Conservation (phyloP, 2,329 filamentous ascomycete species). For the Gyromitra esculenta region DNA sequence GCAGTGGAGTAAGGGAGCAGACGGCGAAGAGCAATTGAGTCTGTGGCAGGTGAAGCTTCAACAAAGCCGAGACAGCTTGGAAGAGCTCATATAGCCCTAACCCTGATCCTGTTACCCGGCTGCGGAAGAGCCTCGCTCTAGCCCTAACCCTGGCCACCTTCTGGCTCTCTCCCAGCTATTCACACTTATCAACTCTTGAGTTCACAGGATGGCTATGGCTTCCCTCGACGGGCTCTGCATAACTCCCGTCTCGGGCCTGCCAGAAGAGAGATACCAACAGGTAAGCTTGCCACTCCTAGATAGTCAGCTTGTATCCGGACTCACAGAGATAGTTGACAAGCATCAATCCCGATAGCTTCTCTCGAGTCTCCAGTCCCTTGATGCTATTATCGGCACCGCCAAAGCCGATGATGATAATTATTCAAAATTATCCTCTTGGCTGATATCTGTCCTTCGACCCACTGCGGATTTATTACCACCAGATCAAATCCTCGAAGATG, state of each 20-base stretch:
- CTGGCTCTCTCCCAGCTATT: background rate
- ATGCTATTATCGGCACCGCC: background rate
- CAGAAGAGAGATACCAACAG: slow-evolving; percentile 15
- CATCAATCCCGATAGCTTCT: slow-evolving; percentile 24
- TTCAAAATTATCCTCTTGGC: background rate
- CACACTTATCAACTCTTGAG: background rate
- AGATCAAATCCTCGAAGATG: slow-evolving; percentile 34
- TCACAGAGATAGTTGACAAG: slow-evolving; percentile 21
- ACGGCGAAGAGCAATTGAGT: background rate
- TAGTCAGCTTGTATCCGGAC: background rate
- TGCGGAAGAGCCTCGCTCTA: background rate
- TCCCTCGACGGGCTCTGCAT: slow-evolving; percentile 22
- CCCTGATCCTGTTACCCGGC: slow-evolving; percentile 23
- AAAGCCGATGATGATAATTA: background rate
- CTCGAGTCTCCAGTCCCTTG: slow-evolving; percentile 21
- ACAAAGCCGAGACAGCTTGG: background rate
- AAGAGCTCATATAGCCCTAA: background rate
- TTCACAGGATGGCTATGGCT: slow-evolving; percentile 13
- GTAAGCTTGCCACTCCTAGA: background rate
- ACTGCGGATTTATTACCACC: slow-evolving; percentile 27
- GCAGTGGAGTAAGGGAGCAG: background rate
- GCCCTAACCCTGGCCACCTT: slow-evolving; percentile 12
- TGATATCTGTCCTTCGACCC: slow-evolving; percentile 27
- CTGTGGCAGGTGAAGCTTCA: background rate
- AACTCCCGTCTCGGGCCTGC: background rate